A percentile compares a stretch with the other conserved stretches of the same genome.
phyloP scores from a whole-genome alignment of 805 yeast species.

The Nakazawaea ernobii region DNA sequence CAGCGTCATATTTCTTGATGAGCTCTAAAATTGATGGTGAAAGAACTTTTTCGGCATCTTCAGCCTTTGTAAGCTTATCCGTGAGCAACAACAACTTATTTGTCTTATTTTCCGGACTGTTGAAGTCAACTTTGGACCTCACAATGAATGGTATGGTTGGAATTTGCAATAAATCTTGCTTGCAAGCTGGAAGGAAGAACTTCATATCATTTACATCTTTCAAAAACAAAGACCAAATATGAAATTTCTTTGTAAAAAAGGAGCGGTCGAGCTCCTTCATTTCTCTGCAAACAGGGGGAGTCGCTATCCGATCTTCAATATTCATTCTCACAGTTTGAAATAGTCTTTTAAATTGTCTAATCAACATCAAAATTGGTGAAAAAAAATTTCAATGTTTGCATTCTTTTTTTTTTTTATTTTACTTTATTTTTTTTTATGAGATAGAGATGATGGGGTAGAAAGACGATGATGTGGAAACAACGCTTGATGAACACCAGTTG shows the following conservation, averaged over 20 bases:
- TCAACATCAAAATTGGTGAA: background rate
- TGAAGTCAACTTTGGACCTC: constrained; percentile 17
- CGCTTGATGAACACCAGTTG: background rate
- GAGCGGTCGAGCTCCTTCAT: constrained; percentile 64
- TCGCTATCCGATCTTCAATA: constrained; percentile 3
- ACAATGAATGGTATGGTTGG: constrained; percentile 66
- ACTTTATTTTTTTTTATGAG: background rate
- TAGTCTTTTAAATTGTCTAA: background rate
- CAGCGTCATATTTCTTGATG: constrained; percentile 41
- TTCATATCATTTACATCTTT: constrained; percentile 63
- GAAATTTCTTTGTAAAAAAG: constrained; percentile 52
- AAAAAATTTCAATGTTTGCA: background rate
- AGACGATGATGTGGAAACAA: constrained; percentile 6
- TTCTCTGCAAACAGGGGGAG: constrained; percentile 65
- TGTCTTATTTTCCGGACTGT: constrained; percentile 20
- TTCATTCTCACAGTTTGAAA: background rate
- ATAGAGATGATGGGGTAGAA: background rate
- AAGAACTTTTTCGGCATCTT: constrained; percentile 31
- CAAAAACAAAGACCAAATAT: constrained; percentile 62
- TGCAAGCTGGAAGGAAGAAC: constrained; percentile 51
- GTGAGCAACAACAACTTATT: constrained; percentile 56
- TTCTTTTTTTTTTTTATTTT: background rate
- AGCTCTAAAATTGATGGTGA: constrained; percentile 36
- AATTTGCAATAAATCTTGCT: constrained; percentile 58
- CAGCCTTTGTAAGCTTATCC: constrained; percentile 38